Evolutionary conservation across 495 filamentous ascomycete species (phyloP), one percentile per base, ranked within the genome.

Genomic region (Tuber calosporum): DNA sequence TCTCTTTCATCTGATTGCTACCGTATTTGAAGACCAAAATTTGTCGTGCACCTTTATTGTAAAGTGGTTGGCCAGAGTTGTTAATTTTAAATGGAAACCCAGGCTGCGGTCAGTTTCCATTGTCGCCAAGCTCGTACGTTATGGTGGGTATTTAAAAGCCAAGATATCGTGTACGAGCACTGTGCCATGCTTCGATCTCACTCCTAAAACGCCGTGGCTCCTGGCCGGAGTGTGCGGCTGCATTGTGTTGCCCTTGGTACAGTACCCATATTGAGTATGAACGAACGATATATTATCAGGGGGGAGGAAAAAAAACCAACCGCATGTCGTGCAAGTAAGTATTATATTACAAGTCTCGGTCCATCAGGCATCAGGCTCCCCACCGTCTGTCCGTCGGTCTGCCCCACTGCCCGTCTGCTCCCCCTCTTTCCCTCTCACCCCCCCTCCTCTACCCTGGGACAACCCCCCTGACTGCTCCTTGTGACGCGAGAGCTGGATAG

Each of bases 401-500:
- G 53, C 53, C 53, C 53, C 53, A 26, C 53, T 62, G 53, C 26
- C 26, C 53, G 26, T 58, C 26, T 62, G 20, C 74, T 73, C 74
- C 72, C 71, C 30, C 74, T 41, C 62, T 38, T 37, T 70, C 37
- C 53, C 34, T 22, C 73, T 74, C 73, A 43, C 67, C 70, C 70
- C 76, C 73, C 75, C 74, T 62, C 45, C 53, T 70, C 67, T 36
- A 66, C 42, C 62, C 58, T 26, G 22, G 48, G 48, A 9, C 13
- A 13, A 26, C n/a, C 69, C 75, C 75, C 70, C 76, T 77, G 76
- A 77, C 70, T 73, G 68, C 67, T 78, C 69, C 76, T 68, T 78
- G 76, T 78, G 76, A 78, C 76, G 76, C 74, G 62, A 77, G 76
- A 66, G 70, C 68, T 58, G 74, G 40, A 74, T 53, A 77, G 69